Conservation (phyloP, 208 protist genomes). For the Trypanosoma caninum region DNA sequence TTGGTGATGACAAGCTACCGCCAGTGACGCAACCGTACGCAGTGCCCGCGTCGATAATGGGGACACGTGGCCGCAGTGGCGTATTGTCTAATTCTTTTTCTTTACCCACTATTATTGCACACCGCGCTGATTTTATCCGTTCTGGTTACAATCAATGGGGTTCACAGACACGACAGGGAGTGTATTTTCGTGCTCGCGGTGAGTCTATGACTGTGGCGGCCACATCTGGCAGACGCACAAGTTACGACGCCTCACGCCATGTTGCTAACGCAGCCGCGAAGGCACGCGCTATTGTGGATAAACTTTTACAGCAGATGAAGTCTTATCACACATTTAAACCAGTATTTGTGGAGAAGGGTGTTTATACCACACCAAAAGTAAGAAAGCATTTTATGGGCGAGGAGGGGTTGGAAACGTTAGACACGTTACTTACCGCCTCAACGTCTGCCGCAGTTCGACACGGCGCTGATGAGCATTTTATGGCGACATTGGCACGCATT, state of each 20-base stretch:
- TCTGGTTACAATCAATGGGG: not conserved
- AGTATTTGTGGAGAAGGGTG: slow-evolving; percentile 32
- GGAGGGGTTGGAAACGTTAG: slow-evolving; percentile 37
- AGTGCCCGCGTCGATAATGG: not conserved
- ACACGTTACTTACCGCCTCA: slow-evolving; percentile 35
- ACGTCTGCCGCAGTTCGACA: slow-evolving; percentile 36
- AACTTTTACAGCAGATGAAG: slow-evolving; percentile 47
- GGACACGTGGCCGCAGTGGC: not conserved
- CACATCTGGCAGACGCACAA: not conserved
- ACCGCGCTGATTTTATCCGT: slow-evolving; percentile 1
- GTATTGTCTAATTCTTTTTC: not conserved
- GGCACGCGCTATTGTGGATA: slow-evolving; percentile 31
- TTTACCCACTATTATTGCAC: not conserved
- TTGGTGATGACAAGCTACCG: slow-evolving; percentile 6
- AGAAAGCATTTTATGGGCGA: not conserved
- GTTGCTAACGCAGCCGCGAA: slow-evolving; percentile 31
- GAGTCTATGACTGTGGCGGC: not conserved
- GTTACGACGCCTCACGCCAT: slow-evolving; percentile 6
- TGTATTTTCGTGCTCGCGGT: not conserved
- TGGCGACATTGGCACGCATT: slow-evolving; percentile 16
- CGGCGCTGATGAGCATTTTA: slow-evolving; percentile 42
- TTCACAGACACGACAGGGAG: not conserved
- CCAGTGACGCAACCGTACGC: not conserved
- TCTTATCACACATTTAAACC: slow-evolving; percentile 67
- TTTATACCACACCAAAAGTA: slow-evolving; percentile 5